Percentiles rank a stretch among this genome's conserved stretches.
These are phyloP conservation scores for Candida nemodendra DNA, from an alignment of 805 yeast species.

Conservation along the genomic window DNA sequence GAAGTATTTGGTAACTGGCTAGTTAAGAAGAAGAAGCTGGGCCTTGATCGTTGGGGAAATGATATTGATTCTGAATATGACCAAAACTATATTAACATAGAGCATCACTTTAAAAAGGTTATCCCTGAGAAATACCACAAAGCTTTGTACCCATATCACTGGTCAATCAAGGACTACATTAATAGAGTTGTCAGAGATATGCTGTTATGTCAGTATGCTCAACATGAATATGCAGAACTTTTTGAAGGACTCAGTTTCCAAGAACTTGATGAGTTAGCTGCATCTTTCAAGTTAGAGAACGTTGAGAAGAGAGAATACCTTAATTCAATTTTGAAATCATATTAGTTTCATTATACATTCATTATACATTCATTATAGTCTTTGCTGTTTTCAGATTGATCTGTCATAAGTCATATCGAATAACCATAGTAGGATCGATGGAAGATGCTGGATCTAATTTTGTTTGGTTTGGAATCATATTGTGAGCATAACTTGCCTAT, in stretches of 20 bases:
- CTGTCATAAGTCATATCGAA: no score
- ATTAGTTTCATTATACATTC: no score
- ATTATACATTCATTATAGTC: no score
- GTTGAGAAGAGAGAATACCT: constrained; percentile 41
- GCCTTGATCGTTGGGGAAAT: constrained; percentile 51
- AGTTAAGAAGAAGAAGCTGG: constrained; percentile 42
- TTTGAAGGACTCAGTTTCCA: constrained; percentile 41
- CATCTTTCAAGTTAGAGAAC: constrained; percentile 50
- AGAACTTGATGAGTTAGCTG: constrained; percentile 50
- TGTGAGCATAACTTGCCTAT: no score
- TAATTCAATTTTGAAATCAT: constrained; percentile 26
- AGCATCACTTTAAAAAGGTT: constrained; percentile 37
- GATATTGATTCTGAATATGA: constrained; percentile 42
- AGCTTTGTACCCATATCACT: constrained; percentile 38
- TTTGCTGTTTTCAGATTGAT: no score
- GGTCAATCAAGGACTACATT: constrained; percentile 25
- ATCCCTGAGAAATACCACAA: constrained; percentile 41
- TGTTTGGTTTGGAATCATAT: no score
- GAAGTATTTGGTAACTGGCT: constrained; percentile 42
- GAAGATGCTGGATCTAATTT: no score
- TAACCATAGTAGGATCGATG: no score
- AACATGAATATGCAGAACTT: constrained; percentile 46
- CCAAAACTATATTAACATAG: constrained; percentile 36
- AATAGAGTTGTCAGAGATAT: constrained; percentile 42
- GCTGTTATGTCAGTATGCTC: constrained; percentile 43